phyloP scores from a whole-genome alignment of 2,329 filamentous ascomycete species.

The Aspergillus phoenicis region DNA sequence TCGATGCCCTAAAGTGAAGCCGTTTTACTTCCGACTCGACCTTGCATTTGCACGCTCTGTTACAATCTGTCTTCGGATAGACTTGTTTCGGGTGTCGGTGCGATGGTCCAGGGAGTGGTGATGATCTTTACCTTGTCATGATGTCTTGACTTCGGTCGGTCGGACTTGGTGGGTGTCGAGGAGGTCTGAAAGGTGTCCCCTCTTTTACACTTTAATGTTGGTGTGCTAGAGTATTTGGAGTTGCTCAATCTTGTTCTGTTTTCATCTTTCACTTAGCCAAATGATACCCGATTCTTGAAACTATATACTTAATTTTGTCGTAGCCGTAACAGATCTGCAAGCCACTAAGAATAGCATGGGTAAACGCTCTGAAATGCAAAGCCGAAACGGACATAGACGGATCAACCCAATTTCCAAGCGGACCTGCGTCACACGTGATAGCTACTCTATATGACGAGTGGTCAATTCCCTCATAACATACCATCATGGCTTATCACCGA shows the following conservation, averaged over 20 bases:
- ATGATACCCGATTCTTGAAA: background rate
- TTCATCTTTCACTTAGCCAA: too few species aligned
- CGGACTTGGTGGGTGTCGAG: slow-evolving; percentile 78
- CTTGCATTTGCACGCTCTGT: slow-evolving; percentile 17
- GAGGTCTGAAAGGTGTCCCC: slow-evolving; percentile 79
- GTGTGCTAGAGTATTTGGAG: slow-evolving; percentile 3
- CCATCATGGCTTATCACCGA: background rate
- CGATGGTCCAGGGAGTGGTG: slow-evolving; percentile 79
- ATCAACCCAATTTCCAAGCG: too few species aligned
- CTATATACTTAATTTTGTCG: too few species aligned
- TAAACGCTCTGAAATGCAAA: too few species aligned
- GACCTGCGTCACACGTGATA: too few species aligned
- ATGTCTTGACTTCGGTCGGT: slow-evolving; percentile 76
- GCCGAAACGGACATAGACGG: too few species aligned
- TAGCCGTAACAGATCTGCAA: too few species aligned
- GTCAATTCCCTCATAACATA: background rate
- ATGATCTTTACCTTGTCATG: slow-evolving; percentile 85
- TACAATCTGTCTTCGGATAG: slow-evolving; percentile 25
- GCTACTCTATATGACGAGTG: too few species aligned
- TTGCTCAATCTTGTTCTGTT: slow-evolving; percentile 2
- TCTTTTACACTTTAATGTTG: slow-evolving; percentile 57
- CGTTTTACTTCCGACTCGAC: slow-evolving; percentile 55
- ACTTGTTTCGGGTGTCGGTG: slow-evolving; percentile 40
- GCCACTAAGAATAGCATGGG: too few species aligned
- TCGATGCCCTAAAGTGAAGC: slow-evolving; percentile 87